Base-by-base conservation (phyloP, 768 basidiomycete species). In the Boletus sp. region DNA sequence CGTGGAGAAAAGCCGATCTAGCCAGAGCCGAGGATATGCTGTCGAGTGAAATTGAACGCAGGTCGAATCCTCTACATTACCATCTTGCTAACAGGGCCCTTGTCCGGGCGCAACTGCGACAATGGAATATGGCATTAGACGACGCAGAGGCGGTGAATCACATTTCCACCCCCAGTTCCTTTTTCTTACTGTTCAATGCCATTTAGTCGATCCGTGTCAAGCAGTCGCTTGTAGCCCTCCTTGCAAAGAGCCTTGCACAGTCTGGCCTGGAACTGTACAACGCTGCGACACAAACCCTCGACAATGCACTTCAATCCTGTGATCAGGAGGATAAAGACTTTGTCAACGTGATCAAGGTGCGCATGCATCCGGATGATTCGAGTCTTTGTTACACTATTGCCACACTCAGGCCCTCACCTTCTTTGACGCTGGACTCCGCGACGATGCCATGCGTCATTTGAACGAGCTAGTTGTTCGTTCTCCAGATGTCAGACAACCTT, bases 81-180 rank as follows among this genome's bases (percentile, higher is more conserved):
- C 32, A 50, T 52, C 39, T 55, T 30, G 58, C 59, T 12, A 64
- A 58, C n/a, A 44, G 65, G 24, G 58, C 65, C 15, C 44, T 66
- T 7, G 14, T 66, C 15, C 62, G 58, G 8, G 46, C 47, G 10
- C 62, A 46, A 5, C 17, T 56, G 24, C 20, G 18, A 29, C 42
- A 52, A n/a, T 64, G 58, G 55, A 47, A 50, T 20, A 41, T 5
- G 7, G 65, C 65, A 18, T 36, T 61, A 33, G 46, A 61, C 1
- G 65, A 66, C 11, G 55, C 50, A 17, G 47, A 64, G 4, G 15
- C 17, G 52, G 65, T 67, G 55, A 37, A 0, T 45, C 11, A 1
- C 0, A 33, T 46, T 8, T 39, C 20, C 35, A 37, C 12, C 15
- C 35, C 2, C 17, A 2, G 15, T 7, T 12, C 41, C 5, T 15